Evolutionary conservation across 768 basidiomycete species (phyloP).

Genomic region (Termitomyces sp.): DNA sequence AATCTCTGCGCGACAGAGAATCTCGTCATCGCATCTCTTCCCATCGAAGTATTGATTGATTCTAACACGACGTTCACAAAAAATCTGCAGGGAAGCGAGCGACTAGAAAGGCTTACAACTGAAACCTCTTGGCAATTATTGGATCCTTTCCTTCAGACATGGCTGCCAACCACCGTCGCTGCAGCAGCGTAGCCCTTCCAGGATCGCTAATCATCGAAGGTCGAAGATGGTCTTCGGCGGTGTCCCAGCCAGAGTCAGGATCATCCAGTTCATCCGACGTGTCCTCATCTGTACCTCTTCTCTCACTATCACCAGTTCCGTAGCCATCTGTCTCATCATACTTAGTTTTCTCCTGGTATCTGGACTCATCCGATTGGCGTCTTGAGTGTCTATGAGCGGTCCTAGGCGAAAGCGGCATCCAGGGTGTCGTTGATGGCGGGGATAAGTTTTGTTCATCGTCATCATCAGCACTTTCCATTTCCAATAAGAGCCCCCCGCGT

Average conservation of each 20-base stretch:
- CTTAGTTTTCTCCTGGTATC: slow-evolving; percentile 33
- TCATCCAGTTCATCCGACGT: slow-evolving; percentile 36
- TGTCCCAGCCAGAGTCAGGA: slow-evolving; percentile 40
- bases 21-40: slow-evolving; percentile 87
- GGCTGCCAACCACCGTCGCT: slow-evolving; percentile 83
- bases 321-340: slow-evolving; percentile 27
- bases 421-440: slow-evolving; percentile 26
- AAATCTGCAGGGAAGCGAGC: neutral
- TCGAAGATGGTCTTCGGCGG: slow-evolving; percentile 38
- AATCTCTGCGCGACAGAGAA: slow-evolving; percentile 84
- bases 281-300: slow-evolving; percentile 37
- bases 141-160: slow-evolving; percentile 83
- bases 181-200: slow-evolving; percentile 68
- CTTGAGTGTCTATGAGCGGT: slow-evolving; percentile 40
- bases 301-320: slow-evolving; percentile 25
- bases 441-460: slow-evolving; percentile 15
- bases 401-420: slow-evolving; percentile 53
- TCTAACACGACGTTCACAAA: slow-evolving; percentile 30
- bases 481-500: slow-evolving; percentile 16
- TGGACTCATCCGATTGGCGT: slow-evolving; percentile 43
- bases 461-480: slow-evolving; percentile 15
- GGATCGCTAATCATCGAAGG: slow-evolving; percentile 80
- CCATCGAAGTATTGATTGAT: slow-evolving; percentile 95
- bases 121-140: slow-evolving; percentile 65
- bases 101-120: slow-evolving; percentile 47